These are phyloP conservation scores for Malassezia restricta DNA, from an alignment of 1,284 basidiomycete genomes.

Conservation along the genomic window DNA sequence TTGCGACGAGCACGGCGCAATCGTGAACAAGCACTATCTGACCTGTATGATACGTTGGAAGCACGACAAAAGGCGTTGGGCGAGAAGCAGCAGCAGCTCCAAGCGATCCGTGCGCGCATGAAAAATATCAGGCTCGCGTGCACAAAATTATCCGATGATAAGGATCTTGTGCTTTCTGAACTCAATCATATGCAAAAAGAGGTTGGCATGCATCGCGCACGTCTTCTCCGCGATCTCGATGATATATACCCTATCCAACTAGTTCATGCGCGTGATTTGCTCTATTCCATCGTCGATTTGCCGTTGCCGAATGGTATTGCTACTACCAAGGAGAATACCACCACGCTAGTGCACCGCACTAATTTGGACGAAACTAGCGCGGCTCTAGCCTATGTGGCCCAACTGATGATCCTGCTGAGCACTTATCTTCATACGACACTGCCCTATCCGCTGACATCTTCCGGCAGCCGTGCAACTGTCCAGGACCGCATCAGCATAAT, in stretches of 20 bases:
- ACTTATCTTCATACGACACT: constrained; percentile 30
- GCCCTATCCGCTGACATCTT: constrained; percentile 36
- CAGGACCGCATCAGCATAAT: constrained; percentile 41
- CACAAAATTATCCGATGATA: neutral
- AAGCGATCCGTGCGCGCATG: neutral
- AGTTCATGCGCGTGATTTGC: constrained; percentile 30
- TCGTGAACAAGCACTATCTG: neutral
- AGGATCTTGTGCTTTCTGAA: neutral
- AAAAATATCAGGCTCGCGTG: neutral
- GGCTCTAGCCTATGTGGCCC: constrained; percentile 35
- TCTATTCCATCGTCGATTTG: constrained; percentile 35
- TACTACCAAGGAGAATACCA: neutral
- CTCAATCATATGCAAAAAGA: neutral
- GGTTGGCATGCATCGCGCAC: constrained; percentile 13
- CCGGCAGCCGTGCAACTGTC: constrained; percentile 34
- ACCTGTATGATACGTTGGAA: constrained; percentile 6
- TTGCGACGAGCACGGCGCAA: neutral
- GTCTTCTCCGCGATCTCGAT: constrained; percentile 32
- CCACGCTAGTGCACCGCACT: neutral
- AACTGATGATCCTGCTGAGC: constrained; percentile 33
- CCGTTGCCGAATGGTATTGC: constrained; percentile 33
- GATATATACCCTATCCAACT: constrained; percentile 41
- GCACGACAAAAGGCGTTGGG: neutral
- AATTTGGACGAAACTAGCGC: constrained; percentile 2
- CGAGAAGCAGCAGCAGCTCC: neutral